These are phyloP conservation scores for Diplocarpon rosae DNA, from an alignment of 2,329 filamentous ascomycete species.

Conservation along the genomic window DNA sequence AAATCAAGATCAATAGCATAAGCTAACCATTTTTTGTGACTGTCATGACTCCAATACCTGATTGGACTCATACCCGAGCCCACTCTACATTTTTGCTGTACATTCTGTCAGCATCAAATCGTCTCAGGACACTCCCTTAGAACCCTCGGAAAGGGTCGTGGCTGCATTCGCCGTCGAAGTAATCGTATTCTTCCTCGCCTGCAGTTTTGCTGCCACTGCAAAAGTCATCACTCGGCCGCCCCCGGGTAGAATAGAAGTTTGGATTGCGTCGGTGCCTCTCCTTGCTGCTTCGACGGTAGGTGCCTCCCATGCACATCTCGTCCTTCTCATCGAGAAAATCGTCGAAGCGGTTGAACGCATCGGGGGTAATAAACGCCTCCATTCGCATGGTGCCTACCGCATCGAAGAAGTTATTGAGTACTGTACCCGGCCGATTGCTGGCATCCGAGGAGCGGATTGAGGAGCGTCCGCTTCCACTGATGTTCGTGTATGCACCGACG, in stretches of 20 bases:
- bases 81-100: too few relatives aligned
- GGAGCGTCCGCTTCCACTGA: slow-evolving; percentile 31
- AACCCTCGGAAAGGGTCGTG: slow-evolving; percentile 55
- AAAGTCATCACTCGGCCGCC: slow-evolving; percentile 36
- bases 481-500: slow-evolving; percentile 30
- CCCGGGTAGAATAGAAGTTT: slow-evolving; percentile 21
- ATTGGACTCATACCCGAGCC: too few relatives aligned
- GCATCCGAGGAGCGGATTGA: slow-evolving; percentile 27
- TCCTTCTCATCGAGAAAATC: slow-evolving; percentile 26
- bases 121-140: slow-evolving; percentile 21
- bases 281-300: slow-evolving; percentile 20
- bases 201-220: slow-evolving; percentile 36
- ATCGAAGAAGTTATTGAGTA: slow-evolving; percentile 56
- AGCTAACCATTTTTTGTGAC: too few relatives aligned
- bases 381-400: slow-evolving; percentile 86
- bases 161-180: slow-evolving; percentile 30
- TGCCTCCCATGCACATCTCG: slow-evolving; percentile 23
- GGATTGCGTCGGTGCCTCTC: slow-evolving; percentile 22
- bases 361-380: slow-evolving; percentile 82
- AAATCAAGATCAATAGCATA: too few relatives aligned
- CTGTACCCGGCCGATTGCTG: slow-evolving; percentile 22
- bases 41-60: too few relatives aligned
- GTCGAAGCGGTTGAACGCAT: slow-evolving; percentile 30
- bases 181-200: slow-evolving; percentile 42
- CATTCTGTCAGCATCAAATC: too few relatives aligned